These are phyloP conservation scores for Ceratobasidium sp. DNA, from an alignment of 1,284 basidiomycete species.

Conservation along the genomic window DNA sequence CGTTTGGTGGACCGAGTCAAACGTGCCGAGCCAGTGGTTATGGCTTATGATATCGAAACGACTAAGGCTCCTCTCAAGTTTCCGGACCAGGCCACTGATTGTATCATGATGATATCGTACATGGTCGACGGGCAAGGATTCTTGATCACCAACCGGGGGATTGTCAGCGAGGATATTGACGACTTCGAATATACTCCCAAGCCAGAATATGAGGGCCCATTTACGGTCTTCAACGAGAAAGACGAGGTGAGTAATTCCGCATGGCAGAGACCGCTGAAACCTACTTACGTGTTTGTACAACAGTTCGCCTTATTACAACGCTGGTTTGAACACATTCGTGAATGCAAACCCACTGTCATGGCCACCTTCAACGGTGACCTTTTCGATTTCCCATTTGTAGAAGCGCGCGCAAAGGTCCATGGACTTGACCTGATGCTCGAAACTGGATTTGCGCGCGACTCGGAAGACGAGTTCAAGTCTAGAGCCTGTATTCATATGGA, in stretches of 20 bases:
- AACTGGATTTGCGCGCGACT: constrained; percentile 92
- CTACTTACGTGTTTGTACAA: not conserved
- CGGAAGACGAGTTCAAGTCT: constrained; percentile 96
- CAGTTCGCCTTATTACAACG: constrained; percentile 83
- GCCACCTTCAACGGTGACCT: constrained; percentile 99
- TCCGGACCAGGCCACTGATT: constrained; percentile 95
- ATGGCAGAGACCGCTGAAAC: not conserved
- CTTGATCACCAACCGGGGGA: constrained; percentile 97
- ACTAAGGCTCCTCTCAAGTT: constrained; percentile 99
- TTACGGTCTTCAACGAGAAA: constrained; percentile 95
- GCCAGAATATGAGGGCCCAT: constrained; percentile 97
- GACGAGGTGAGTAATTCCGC: constrained; percentile 77
- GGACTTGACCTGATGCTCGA: constrained; percentile 98
- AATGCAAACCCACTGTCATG: constrained; percentile 95
- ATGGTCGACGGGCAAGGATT: constrained; percentile 98
- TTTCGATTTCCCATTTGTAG: constrained; percentile 99
- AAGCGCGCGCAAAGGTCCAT: constrained; percentile 86
- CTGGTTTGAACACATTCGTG: constrained; percentile 95
- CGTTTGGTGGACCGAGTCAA: constrained; percentile 90
- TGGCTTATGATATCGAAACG: constrained; percentile 99
- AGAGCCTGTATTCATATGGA: constrained; percentile 98
- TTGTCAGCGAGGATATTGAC: constrained; percentile 97
- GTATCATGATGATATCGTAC: constrained; percentile 99
- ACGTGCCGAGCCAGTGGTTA: constrained; percentile 98
- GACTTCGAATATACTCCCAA: constrained; percentile 99